Base-by-base conservation (phyloP, 768 basidiomycete species). In the Phaeotremella skinneri region DNA sequence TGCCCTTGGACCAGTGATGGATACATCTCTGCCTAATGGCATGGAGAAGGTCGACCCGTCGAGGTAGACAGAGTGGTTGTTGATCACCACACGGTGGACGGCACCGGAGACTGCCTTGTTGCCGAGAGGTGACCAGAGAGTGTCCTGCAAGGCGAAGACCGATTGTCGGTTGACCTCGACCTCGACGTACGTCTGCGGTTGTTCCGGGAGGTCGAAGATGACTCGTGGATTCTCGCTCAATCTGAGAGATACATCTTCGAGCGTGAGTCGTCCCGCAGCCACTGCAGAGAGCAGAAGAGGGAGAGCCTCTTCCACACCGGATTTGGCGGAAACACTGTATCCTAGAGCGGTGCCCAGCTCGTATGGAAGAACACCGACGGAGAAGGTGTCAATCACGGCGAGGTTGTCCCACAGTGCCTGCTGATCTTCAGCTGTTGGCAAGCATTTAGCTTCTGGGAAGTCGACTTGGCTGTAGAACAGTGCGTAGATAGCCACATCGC, bases 161-260 rank as follows among this genome's bases (percentile, higher is more conserved):
- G 82, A 81, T 56, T 81, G 82, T 52, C 96, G 85, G 56, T 90
- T 89, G 26, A 96, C 80, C 63, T 93, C 90, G 45, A 99, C 90
- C 73, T 99, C 96, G 34, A 96, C 89, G 63, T 87, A 87, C 0
- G 92, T 91, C 60, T 90, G 83, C 4, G 83, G 72, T 71, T 91
- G 90, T 62, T 96, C 91, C 0, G 90, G 87, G 13, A 98, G 82
- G 31, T 87, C 87, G 74, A 98, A 96, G 73, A 99, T 97, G 39
- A 84, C 82, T 20, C 88, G 83, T 1, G 96, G 94, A 76, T 96
- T 97, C 69, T 97, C 92, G 73, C 91, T 86, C 17, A 97, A 76
- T 48, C 91, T 85, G n/a, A 81, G 72, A 32, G 85, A 85, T 64
- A 99, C 85, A 74, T 89, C 90, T 39, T 89, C 84, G 55, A 96